Evolutionary conservation across 1,284 basidiomycete species (phyloP).

Genomic region (Boletellus sp.): DNA sequence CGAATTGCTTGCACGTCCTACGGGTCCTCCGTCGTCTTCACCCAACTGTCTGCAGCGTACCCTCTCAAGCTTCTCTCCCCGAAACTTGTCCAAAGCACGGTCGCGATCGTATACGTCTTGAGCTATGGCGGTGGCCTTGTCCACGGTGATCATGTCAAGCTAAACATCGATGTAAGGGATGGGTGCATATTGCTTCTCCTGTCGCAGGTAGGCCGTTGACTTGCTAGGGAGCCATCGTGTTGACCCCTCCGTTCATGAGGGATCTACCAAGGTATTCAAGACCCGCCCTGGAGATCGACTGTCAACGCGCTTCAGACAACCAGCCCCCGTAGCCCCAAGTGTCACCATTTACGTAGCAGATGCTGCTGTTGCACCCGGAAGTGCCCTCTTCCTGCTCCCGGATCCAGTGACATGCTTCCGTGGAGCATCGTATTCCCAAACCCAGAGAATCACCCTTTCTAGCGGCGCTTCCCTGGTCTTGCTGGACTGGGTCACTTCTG

Average conservation of each 20-base stretch:
- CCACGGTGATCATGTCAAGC: slow-evolving; percentile 74
- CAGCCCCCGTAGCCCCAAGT: slow-evolving; percentile 22
- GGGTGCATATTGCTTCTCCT: slow-evolving; percentile 63
- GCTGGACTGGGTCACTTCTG: slow-evolving; percentile 91
- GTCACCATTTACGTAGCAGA: slow-evolving; percentile 53
- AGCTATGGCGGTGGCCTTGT: slow-evolving; percentile 94
- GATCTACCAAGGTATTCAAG: slow-evolving; percentile 94
- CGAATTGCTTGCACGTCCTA: slow-evolving; percentile 51
- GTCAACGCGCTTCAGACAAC: slow-evolving; percentile 32
- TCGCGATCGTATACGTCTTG: slow-evolving; percentile 78
- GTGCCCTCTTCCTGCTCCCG: slow-evolving; percentile 78
- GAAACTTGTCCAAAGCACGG: slow-evolving; percentile 40
- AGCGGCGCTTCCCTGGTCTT: slow-evolving; percentile 62
- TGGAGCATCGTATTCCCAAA: slow-evolving; percentile 77
- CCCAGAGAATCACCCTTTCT: slow-evolving; percentile 69
- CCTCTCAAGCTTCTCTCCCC: slow-evolving; percentile 90
- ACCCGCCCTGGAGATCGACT: slow-evolving; percentile 51
- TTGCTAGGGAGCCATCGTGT: not conserved
- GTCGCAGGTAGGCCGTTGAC: slow-evolving; percentile 64
- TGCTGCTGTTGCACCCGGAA: slow-evolving; percentile 48
- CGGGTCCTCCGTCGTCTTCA: slow-evolving; percentile 60
- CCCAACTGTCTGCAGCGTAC: slow-evolving; percentile 78
- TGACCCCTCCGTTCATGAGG: slow-evolving; percentile 42
- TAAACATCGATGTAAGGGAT: slow-evolving; percentile 62
- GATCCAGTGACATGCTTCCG: slow-evolving; percentile 91